Percentiles rank a stretch among this genome's conserved stretches.
phyloP scores from a whole-genome alignment of 139 green algal genomes.

The Desmodesmus armatus region DNA sequence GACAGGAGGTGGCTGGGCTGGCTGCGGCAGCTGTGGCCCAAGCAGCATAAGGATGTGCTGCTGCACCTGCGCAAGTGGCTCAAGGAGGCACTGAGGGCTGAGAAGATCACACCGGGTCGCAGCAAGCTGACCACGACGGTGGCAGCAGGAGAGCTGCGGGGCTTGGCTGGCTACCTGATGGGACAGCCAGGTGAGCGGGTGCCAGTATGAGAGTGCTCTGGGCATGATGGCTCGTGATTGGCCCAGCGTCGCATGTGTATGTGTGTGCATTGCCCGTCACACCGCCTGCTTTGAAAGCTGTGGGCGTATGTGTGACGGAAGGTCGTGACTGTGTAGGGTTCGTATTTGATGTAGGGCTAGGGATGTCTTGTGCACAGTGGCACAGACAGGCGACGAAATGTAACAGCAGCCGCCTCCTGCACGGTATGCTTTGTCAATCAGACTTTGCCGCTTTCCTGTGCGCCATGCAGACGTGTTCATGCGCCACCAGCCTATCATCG shows the following conservation, averaged over 20 bases:
- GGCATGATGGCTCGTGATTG: not conserved
- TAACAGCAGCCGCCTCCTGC: not conserved
- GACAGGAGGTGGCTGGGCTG: constrained; percentile 50
- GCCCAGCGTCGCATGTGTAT: not conserved
- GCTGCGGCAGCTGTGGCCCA: constrained; percentile 60
- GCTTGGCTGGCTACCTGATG: constrained; percentile 42
- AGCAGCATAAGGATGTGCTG: constrained; percentile 53
- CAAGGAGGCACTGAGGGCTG: constrained; percentile 66
- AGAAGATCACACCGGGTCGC: constrained; percentile 50
- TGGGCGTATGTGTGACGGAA: not conserved
- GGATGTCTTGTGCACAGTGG: not conserved
- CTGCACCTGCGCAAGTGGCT: constrained; percentile 73
- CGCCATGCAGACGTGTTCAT: constrained; percentile 37
- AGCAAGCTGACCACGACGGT: constrained; percentile 60
- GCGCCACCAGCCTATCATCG: constrained; percentile 55
- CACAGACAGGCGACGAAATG: not conserved
- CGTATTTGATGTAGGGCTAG: not conserved
- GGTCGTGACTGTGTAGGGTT: not conserved
- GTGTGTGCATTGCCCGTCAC: not conserved
- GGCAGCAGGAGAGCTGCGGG: constrained; percentile 57
- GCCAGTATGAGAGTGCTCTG: not conserved
- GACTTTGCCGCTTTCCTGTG: not conserved
- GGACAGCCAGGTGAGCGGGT: constrained; percentile 2
- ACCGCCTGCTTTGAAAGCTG: not conserved
- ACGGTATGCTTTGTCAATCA: not conserved